Conservation (phyloP, 371 early-diverging fungal genomes). For the Dichotomocladium elegans region DNA sequence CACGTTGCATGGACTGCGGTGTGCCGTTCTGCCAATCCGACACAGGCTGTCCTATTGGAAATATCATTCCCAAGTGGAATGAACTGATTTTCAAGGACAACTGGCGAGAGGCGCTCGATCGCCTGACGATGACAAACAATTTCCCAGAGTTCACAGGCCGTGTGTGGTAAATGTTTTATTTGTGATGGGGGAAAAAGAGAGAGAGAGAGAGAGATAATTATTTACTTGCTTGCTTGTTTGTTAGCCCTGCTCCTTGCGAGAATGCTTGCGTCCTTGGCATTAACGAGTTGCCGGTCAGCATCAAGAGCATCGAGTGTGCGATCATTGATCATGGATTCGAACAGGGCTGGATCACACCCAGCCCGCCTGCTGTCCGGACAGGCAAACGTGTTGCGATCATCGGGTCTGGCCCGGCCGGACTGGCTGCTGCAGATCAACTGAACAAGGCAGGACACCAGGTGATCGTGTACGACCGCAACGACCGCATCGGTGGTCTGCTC, state of each 20-base stretch:
- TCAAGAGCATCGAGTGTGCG: conserved; percentile 96
- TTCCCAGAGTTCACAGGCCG: conserved; percentile 89
- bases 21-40: conserved; percentile 97
- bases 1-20: conserved; percentile 98
- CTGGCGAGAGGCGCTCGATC: conserved; percentile 92
- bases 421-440: conserved; percentile 95
- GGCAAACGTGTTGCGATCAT: conserved; percentile 86
- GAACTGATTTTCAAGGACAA: conserved; percentile 91
- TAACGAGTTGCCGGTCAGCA: conserved; percentile 87
- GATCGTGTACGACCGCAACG: conserved; percentile 95
- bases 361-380: conserved; percentile 74
- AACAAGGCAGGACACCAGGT: conserved; percentile 94
- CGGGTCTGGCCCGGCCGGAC: conserved; percentile 95
- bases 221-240: not conserved
- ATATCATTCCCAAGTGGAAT: conserved; percentile 98
- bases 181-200: conserved; percentile 9
- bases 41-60: conserved; percentile 94
- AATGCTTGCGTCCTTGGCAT: conserved; percentile 73
- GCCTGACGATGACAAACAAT: conserved; percentile 95
- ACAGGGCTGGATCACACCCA: conserved; percentile 92
- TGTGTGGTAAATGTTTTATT: conserved; percentile 30
- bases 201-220: too few species aligned
- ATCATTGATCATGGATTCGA: conserved; percentile 95
- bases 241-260: conserved; percentile 91
- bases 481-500: conserved; percentile 92